phyloP scores from a whole-genome alignment of 257 asterid species.

The Linaria vulgaris region DNA sequence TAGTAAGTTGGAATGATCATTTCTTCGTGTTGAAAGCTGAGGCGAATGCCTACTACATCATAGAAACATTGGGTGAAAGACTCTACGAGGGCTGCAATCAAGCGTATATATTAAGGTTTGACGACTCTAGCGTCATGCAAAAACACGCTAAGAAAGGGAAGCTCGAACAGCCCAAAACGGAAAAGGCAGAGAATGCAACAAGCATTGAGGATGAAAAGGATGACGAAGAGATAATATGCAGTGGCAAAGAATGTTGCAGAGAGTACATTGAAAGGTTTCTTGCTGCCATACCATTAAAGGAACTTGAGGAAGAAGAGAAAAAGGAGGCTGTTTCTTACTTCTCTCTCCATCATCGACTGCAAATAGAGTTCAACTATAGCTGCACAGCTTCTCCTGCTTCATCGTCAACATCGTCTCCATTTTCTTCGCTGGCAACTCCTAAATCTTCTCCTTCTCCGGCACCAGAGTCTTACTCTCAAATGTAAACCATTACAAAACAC shows the following conservation, averaged over 20 bases:
- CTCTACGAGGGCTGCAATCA: conserved; percentile 64
- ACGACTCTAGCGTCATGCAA: conserved; percentile 36
- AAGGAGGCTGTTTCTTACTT: conserved; percentile 47
- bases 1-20: conserved; percentile 84
- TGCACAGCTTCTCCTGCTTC: conserved; percentile 32
- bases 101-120: conserved; percentile 64
- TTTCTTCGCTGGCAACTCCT: conserved; percentile 47
- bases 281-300: conserved; percentile 60
- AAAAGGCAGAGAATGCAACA: neutral
- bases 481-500: conserved; percentile 14
- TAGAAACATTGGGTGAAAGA: conserved; percentile 76
- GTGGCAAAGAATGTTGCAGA: conserved; percentile 69
- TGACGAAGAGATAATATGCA: conserved; percentile 38
- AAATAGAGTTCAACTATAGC: conserved; percentile 69
- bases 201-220: conserved; percentile 13
- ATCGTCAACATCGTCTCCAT: conserved; percentile 51
- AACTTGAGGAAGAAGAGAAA: conserved; percentile 59
- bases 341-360: conserved; percentile 57
- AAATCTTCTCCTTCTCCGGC: conserved; percentile 37
- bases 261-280: conserved; percentile 67
- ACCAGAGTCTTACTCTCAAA: neutral
- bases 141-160: conserved; percentile 6
- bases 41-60: conserved; percentile 46
- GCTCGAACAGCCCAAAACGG: neutral
- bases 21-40: conserved; percentile 69